These are phyloP conservation scores for Endocalyx cinctus DNA, from an alignment of 2,329 filamentous ascomycete species.

Conservation along the genomic window DNA sequence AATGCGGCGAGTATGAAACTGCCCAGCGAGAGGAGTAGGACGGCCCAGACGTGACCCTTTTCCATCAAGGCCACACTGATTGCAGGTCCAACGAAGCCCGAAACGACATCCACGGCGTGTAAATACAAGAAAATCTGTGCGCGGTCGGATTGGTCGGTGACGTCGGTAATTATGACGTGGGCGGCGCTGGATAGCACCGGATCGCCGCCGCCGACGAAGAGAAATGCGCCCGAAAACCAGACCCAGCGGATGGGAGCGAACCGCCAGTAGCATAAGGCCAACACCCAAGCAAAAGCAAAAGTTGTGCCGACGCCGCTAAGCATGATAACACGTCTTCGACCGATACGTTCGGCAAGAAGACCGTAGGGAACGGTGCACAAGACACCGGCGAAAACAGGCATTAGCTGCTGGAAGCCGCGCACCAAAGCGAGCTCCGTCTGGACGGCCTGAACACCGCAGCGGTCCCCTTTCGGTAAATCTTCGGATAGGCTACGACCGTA, in stretches of 20 bases:
- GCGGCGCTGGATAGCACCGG: conserved; percentile 4
- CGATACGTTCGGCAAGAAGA: conserved; percentile 5
- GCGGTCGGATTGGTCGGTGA: conserved; percentile 2
- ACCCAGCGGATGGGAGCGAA: conserved; percentile 5
- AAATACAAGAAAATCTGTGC: conserved; percentile 8
- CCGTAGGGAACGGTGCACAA: conserved; percentile 7
- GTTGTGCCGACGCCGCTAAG: conserved; percentile 3
- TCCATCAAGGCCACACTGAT: conserved; percentile 7
- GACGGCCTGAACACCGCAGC: conserved; percentile 1
- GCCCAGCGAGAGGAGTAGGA: conserved; percentile 2
- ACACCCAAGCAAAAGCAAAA: conserved; percentile 2
- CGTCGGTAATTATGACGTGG: conserved; percentile 7
- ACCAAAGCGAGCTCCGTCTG: conserved; percentile 6
- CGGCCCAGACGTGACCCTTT: conserved; percentile 4
- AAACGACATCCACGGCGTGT: conserved; percentile 4
- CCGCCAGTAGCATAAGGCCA: conserved; percentile 6
- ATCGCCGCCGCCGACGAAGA: conserved; percentile 8
- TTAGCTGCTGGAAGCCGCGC: conserved; percentile 3
- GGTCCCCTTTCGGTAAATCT: too few relatives aligned
- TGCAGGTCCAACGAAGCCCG: conserved; percentile 5
- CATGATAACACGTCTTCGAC: conserved; percentile 5
- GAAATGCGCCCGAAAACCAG: conserved; percentile 3
- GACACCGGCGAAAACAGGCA: conserved; percentile 4
- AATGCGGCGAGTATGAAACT: conserved; percentile 1
- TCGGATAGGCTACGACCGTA: too few relatives aligned